phyloP scores from a whole-genome alignment of 1,284 basidiomycete species.

The Heterobasidion occidentale region DNA sequence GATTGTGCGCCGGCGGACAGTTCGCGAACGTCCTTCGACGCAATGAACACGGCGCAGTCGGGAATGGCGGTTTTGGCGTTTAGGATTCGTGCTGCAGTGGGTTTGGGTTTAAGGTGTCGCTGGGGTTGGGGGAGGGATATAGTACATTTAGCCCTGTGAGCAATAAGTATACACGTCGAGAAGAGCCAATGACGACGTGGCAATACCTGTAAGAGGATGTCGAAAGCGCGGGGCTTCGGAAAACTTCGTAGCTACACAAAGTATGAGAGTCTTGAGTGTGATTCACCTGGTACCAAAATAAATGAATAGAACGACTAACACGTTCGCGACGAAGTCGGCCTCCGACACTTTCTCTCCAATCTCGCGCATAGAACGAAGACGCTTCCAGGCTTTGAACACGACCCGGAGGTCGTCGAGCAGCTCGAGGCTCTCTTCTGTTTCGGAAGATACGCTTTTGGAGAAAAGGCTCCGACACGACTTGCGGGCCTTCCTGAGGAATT shows the following conservation, averaged over 20 bases:
- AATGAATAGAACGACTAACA: conserved; percentile 27
- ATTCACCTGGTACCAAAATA: background rate
- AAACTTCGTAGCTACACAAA: conserved; percentile 33
- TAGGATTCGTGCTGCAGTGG: conserved; percentile 29
- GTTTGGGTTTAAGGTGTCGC: conserved; percentile 16
- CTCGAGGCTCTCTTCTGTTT: conserved; percentile 14
- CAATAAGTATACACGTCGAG: background rate
- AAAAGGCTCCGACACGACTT: conserved; percentile 33
- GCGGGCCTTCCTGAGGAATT: conserved; percentile 32
- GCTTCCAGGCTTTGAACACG: conserved; percentile 37
- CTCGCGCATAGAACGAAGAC: conserved; percentile 32
- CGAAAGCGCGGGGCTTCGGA: conserved; percentile 36
- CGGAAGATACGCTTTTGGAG: conserved; percentile 16
- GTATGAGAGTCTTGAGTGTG: background rate
- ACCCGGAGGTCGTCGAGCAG: conserved; percentile 29
- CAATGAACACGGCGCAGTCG: conserved; percentile 41
- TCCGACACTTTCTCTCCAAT: conserved; percentile 43
- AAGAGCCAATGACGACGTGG: background rate
- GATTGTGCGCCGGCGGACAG: conserved; percentile 36
- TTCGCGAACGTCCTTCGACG: conserved; percentile 24
- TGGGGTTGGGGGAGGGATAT: conserved; percentile 43
- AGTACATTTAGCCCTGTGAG: conserved; percentile 35
- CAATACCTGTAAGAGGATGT: conserved; percentile 33
- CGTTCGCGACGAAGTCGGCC: conserved; percentile 45
- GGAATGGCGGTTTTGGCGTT: conserved; percentile 37